Conservation (phyloP, 164 flowering plant genomes). For the Berberis thunbergii region DNA sequence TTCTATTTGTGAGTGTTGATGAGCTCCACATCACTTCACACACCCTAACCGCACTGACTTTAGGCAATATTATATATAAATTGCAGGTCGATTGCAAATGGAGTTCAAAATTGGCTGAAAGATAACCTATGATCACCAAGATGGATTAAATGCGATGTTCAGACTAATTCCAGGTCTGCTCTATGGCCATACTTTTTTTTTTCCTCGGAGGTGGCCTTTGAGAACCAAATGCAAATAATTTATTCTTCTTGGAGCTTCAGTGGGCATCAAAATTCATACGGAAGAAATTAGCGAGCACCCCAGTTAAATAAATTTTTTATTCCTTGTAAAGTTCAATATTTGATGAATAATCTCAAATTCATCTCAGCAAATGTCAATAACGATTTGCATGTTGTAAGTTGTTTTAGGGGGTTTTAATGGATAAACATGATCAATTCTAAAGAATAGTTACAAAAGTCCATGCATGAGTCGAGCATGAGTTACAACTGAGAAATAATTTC, state of each 20-base stretch:
- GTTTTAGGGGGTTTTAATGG: too few relatives aligned
- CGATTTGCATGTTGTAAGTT: neutral
- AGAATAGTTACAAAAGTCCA: too few relatives aligned
- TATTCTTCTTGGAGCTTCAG: neutral
- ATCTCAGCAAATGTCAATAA: neutral
- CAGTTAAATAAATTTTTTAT: neutral
- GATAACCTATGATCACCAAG: conserved; percentile 46
- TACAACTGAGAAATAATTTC: neutral
- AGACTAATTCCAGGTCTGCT: conserved; percentile 1
- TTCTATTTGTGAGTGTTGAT: neutral
- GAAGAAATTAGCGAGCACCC: neutral
- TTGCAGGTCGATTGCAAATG: conserved; percentile 77
- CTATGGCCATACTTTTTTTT: conserved; percentile 12
- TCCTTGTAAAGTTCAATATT: conserved; percentile 5
- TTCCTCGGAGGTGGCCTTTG: conserved; percentile 3
- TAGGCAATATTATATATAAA: neutral
- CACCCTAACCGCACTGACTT: too few relatives aligned
- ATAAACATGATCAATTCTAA: too few relatives aligned
- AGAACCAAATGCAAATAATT: neutral
- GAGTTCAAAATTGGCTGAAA: conserved; percentile 78
- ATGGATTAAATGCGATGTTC: neutral
- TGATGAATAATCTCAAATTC: neutral
- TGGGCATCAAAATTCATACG: neutral
- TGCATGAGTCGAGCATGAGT: too few relatives aligned
- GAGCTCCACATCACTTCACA: neutral